Percentiles rank a stretch among this genome's conserved stretches.
Evolutionary conservation across 148 eudicot species (phyloP).

Genomic region (Suaeda aralocaspica): DNA sequence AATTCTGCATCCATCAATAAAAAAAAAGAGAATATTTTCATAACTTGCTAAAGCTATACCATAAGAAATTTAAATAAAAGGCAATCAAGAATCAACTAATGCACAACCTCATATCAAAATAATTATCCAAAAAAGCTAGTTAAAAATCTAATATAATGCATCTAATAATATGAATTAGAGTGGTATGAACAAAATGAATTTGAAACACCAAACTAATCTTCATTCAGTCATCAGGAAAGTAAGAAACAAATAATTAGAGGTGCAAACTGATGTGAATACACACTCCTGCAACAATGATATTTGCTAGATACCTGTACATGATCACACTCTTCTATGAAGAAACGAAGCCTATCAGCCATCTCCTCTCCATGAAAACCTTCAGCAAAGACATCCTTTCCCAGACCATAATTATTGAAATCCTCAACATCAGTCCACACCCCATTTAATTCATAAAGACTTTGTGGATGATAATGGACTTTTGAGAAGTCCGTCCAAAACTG

Average conservation of each 20-base stretch:
- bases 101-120: neutral
- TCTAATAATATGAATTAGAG: neutral
- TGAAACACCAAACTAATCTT: neutral
- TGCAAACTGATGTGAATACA: neutral
- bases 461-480: constrained; percentile 93
- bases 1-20: neutral
- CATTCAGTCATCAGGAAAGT: neutral
- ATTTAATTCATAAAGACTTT: constrained; percentile 73
- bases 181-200: neutral
- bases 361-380: constrained; percentile 67
- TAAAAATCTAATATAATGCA: neutral
- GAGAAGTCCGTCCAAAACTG: constrained; percentile 90
- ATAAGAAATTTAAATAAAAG: neutral
- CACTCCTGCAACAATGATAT: neutral
- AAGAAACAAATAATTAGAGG: neutral
- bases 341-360: constrained; percentile 76
- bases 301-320: constrained; percentile 63
- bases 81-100: neutral
- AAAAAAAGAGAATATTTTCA: neutral
- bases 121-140: neutral
- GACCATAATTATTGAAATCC: constrained; percentile 66
- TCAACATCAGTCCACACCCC: constrained; percentile 64
- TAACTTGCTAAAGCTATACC: neutral
- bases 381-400: constrained; percentile 72
- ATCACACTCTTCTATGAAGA: constrained; percentile 87